Evolutionary conservation across 495 filamentous ascomycete genomes (phyloP).

Genomic region (Penicillium paxilli): DNA sequence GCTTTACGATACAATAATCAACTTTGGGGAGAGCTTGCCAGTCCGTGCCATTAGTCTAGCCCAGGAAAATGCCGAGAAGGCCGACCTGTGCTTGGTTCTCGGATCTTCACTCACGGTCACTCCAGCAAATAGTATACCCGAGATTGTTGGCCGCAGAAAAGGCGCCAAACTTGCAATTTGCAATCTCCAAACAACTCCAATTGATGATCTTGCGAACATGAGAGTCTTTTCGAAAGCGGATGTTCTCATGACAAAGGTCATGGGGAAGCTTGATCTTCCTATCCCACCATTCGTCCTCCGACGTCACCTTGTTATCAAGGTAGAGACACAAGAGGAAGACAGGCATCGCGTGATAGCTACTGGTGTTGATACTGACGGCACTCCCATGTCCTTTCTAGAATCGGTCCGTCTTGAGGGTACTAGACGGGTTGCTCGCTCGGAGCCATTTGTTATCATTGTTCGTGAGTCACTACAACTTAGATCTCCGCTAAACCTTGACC

Average conservation of each 20-base stretch:
- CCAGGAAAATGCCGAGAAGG: neutral
- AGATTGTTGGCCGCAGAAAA: neutral
- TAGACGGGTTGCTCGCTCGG: slow-evolving; percentile 8
- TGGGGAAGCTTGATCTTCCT: neutral
- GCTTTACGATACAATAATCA: neutral
- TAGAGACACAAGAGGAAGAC: slow-evolving; percentile 2
- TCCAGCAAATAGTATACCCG: neutral
- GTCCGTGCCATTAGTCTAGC: neutral
- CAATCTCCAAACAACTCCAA: slow-evolving; percentile 3
- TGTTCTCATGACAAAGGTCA: slow-evolving; percentile 1
- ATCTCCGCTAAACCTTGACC: neutral
- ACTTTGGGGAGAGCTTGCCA: neutral
- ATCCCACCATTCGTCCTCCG: slow-evolving; percentile 1
- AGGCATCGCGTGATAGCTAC: slow-evolving; percentile 1
- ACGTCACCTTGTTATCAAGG: neutral
- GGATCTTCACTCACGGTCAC: slow-evolving; percentile 1
- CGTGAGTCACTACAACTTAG: neutral
- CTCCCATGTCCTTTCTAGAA: slow-evolving; percentile 9
- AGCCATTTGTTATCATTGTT: slow-evolving; percentile 6
- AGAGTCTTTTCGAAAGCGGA: slow-evolving; percentile 3
- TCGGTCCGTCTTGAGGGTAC: slow-evolving; percentile 9
- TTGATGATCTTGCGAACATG: neutral
- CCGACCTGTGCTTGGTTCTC: slow-evolving; percentile 3
- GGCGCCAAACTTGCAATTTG: slow-evolving; percentile 5
- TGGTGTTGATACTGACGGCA: slow-evolving; percentile 11